Evolutionary conservation across 345 rosid species (phyloP), one percentile per base, ranked within the genome.

Genomic region (Dipteronia sinensis): DNA sequence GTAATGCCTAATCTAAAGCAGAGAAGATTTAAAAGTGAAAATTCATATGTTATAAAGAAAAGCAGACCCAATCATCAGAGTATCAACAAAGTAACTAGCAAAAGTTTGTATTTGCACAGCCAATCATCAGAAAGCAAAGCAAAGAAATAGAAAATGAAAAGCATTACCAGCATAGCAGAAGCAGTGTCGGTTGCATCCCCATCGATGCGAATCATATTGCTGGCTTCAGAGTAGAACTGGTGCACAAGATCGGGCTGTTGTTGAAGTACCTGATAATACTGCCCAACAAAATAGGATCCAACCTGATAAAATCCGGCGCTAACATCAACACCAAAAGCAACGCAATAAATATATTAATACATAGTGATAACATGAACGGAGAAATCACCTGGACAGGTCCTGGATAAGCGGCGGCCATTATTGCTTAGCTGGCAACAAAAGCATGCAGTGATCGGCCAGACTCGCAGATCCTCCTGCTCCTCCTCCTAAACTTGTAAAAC

Each of bases 241-340:
- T 96, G 95, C 72, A 93, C 90, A 72, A 88, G 90, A 80, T 96
- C 93, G 6, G 98, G 98, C 0, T 89, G 93, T 63, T 94, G 95
- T 78, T 88, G 89, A 78, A 96, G 91, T 29, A 94, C 93, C 80
- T 90, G 87, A 78, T 94, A 96, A 84, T 96, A 96, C 86, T 94
- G 98, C 7, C 90, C 94, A 72, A 94, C 97, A 73, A 96, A 96
- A 84, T 92, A 96, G 7, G 99, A 92, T 65, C 99, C 99, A 73
- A 96, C 97, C 99, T 94, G 83, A 42, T 75, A 59, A 69, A 61
- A 23, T 9, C 29, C 17, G 64, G 22, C 10, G 9, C 63, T 6
- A 58, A 0, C 69, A 83, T 58, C 29, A 49, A 22, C 56, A 77
- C 29, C 46, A 67, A 61, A 69, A 29, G 2, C 2, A 25, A 58